These are phyloP conservation scores for Diaporthe velutina DNA, from an alignment of 2,329 filamentous ascomycete species.

Conservation along the genomic window DNA sequence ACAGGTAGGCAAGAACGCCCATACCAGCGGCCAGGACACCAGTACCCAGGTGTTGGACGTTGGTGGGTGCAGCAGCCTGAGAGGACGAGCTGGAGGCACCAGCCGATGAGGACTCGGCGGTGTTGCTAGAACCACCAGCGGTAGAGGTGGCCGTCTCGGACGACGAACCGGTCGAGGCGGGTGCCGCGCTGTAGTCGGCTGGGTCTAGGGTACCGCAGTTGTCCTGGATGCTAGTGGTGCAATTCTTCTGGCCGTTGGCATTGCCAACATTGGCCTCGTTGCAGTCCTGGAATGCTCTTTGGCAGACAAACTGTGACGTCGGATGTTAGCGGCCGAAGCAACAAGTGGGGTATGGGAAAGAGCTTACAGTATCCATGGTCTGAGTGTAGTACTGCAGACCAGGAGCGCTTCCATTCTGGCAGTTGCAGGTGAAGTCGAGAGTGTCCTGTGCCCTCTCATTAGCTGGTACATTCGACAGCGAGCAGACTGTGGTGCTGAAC, in stretches of 20 bases:
- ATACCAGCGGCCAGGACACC: conserved; percentile 63
- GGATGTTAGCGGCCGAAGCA: conserved; percentile 38
- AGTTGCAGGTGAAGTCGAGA: conserved; percentile 63
- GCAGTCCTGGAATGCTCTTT: conserved; percentile 62
- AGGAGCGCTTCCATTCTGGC: conserved; percentile 62
- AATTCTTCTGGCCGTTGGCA: conserved; percentile 59
- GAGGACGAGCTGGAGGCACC: conserved; percentile 42
- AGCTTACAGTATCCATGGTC: conserved; percentile 60
- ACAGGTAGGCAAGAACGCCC: conserved; percentile 65
- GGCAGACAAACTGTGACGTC: conserved; percentile 61
- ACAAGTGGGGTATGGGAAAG: background rate
- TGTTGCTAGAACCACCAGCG: conserved; percentile 34
- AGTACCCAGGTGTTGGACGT: conserved; percentile 54
- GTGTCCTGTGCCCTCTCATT: conserved; percentile 49
- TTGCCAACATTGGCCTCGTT: conserved; percentile 57
- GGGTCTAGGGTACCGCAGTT: conserved; percentile 62
- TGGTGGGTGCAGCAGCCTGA: conserved; percentile 46
- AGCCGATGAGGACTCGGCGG: conserved; percentile 39
- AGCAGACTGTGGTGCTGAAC: conserved; percentile 41
- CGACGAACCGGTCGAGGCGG: conserved; percentile 41
- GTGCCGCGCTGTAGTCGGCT: conserved; percentile 43
- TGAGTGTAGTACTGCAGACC: conserved; percentile 66
- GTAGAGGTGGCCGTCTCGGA: conserved; percentile 29
- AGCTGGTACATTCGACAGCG: conserved; percentile 34
- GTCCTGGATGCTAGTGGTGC: conserved; percentile 60